Evolutionary conservation across 1,139 yeast genomes (phyloP), one percentile per base, ranked within the genome.

Genomic region (Yamadazyma friedrichii): DNA sequence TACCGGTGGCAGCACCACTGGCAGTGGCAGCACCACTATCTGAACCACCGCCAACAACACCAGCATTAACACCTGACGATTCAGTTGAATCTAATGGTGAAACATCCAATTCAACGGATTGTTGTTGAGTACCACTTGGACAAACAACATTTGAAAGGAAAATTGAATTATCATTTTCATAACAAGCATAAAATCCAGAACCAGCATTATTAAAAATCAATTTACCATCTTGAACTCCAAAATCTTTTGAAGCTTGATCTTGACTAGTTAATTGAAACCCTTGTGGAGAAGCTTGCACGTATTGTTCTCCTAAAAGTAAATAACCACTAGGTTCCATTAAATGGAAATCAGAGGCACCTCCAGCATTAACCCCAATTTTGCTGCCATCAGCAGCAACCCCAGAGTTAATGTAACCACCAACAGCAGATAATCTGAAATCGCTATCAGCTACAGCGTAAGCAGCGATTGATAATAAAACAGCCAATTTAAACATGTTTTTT

Each of bases 241-340:
- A 67, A 42, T 54, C 61, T 44, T 48, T 55, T 24, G 65, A 52
- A 39, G 63, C 64, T 6, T 53, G 45, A 37, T 39, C 49, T 29
- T 40, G 29, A 22, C 40, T 35, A 20, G 41, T 33, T 12, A 40
- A 41, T 8, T 4, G 24, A 5, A 49, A 42, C 15, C 56, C 54
- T 4, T 40, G 45, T 4, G 55, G 50, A 34, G 47, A 34, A 22
- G 54, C 42, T 17, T 41, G 39, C 32, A 62, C 50, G 42, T 55
- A 53, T 39, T 53, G 36, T 22, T 58, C 63, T 33, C 45, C 53
- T 35, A 53, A 51, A 17, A 46, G 33, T 32, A 61, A 49, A 50
- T 48, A 60, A 15, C 68, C 69, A 42, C 59, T 50, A 36, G 70
- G 69, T 43, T 63, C 64, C 36, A 53, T 50, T 50, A 65, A 63